These are phyloP conservation scores for Ensete ventricosum DNA, from an alignment of 176 grass and related monocot genomes.

Conservation along the genomic window DNA sequence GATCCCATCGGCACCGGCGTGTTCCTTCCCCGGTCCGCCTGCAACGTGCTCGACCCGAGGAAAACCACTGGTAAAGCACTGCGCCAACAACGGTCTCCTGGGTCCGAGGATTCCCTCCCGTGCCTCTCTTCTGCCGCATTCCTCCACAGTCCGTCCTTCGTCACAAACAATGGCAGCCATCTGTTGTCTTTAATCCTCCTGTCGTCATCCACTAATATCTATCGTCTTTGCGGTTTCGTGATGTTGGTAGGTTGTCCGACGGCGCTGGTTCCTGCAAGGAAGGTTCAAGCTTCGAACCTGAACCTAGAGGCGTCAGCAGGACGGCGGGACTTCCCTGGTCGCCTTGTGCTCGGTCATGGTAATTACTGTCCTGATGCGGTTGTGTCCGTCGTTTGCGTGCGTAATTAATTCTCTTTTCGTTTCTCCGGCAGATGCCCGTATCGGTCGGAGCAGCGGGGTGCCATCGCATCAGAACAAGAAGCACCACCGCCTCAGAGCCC, in stretches of 20 bases:
- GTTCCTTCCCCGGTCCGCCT: conserved; percentile 45
- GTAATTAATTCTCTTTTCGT: not conserved
- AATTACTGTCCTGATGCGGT: not conserved
- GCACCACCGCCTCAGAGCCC: not conserved
- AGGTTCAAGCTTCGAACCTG: not conserved
- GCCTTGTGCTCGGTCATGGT: not conserved
- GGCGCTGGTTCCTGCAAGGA: not conserved
- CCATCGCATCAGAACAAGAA: conserved; percentile 31
- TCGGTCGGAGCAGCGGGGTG: conserved; percentile 50
- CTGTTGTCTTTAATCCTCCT: not conserved
- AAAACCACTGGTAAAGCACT: conserved; percentile 38
- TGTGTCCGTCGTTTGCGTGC: not conserved
- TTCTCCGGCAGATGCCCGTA: conserved; percentile 29
- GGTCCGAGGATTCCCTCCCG: not conserved
- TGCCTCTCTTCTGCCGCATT: not conserved
- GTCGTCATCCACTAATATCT: not conserved
- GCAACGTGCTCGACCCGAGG: conserved; percentile 21
- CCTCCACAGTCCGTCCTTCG: not conserved
- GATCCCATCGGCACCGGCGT: conserved; percentile 84
- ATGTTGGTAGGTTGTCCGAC: not conserved
- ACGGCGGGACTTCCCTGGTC: not conserved
- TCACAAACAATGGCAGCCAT: not conserved
- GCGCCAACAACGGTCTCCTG: not conserved
- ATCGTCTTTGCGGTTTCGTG: not conserved
- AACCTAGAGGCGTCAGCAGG: not conserved